Evolutionary conservation across 805 yeast species (phyloP), one percentile per base, ranked within the genome.

Genomic region (Candida caryicola): DNA sequence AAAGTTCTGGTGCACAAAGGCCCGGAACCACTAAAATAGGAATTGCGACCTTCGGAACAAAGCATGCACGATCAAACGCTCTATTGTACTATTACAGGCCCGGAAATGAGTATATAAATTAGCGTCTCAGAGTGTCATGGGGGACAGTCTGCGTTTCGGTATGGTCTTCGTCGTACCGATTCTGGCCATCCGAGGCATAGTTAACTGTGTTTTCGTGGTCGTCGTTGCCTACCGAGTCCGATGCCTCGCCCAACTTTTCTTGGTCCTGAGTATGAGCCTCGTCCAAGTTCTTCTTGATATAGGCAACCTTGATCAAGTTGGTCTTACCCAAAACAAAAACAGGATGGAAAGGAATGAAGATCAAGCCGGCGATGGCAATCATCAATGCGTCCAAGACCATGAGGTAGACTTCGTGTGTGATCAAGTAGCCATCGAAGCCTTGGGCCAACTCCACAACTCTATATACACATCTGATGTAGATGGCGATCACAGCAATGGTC

Each of bases 261-360:
- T 29, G 23, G 12, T 36, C 39, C 10, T 23, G 32, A 6, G n/a
- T 23, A 2, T 16, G 9, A 13, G 45, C 39, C 29, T 49, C 56
- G 37, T 60, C 63, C 21, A 41, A 29, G 21, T 55, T 53, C 36
- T 50, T 47, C 48, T 55, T 56, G 37, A 62, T 60, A 8, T 53
- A 47, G 1, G 59, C 57, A 29, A 60, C 50, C 34, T 49, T 55
- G 16, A 62, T 49, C 13, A 49, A 43, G 39, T 62, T 54, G 10
- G 33, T 44, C 4, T 43, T 27, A 16, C 73, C 72, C 33, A 65
- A 53, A 1, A 57, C 64, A 46, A 57, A 54, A 5, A 56, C 57
- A 5, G 72, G 73, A 46, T 66, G 73, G 61, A 66, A 67, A 1
- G 63, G 62, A 26, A 64, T 41, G 31, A 66, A 61, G 7, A 64